These are phyloP conservation scores for Phaeophleospora eucalypticola DNA, from an alignment of 2,329 filamentous ascomycete genomes.

Conservation along the genomic window DNA sequence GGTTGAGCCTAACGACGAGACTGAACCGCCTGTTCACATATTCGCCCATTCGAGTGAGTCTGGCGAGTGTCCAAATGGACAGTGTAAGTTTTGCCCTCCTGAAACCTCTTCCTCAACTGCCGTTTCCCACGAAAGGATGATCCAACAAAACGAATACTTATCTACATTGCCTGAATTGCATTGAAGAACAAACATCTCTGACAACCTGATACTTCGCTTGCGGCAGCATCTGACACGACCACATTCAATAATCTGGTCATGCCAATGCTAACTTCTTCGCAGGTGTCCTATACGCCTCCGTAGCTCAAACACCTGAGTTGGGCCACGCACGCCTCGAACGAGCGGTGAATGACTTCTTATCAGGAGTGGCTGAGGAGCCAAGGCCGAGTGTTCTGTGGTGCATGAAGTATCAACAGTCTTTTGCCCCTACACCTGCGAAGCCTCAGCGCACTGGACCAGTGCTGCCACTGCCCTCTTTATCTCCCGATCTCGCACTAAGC, in stretches of 20 bases:
- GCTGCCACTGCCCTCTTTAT: conserved; percentile 49
- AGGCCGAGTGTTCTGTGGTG: conserved; percentile 48
- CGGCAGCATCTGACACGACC: conserved; percentile 6
- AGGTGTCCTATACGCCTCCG: conserved; percentile 59
- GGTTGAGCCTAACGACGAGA: conserved; percentile 47
- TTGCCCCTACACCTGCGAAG: conserved; percentile 28
- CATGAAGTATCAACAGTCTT: conserved; percentile 49
- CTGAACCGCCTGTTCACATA: conserved; percentile 54
- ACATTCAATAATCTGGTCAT: conserved; percentile 28
- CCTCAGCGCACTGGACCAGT: conserved; percentile 27
- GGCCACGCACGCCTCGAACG: conserved; percentile 38
- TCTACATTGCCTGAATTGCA: conserved; percentile 99
- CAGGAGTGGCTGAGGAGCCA: conserved; percentile 32
- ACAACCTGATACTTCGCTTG: conserved; percentile 69
- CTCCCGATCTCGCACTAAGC: conserved; percentile 67
- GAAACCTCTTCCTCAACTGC: neutral
- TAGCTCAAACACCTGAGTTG: conserved; percentile 35
- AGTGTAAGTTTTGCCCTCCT: conserved; percentile 67
- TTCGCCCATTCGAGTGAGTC: conserved; percentile 83
- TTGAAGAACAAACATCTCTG: conserved; percentile 85
- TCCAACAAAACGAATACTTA: conserved; percentile 80
- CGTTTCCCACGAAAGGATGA: conserved; percentile 68
- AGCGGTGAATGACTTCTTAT: conserved; percentile 43
- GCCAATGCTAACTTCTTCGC: conserved; percentile 6
- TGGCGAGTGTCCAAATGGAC: conserved; percentile 80